A percentile compares a stretch with the other conserved stretches of the same genome.
Evolutionary conservation across 345 rosid species (phyloP).

Genomic region (Microcos paniculata): DNA sequence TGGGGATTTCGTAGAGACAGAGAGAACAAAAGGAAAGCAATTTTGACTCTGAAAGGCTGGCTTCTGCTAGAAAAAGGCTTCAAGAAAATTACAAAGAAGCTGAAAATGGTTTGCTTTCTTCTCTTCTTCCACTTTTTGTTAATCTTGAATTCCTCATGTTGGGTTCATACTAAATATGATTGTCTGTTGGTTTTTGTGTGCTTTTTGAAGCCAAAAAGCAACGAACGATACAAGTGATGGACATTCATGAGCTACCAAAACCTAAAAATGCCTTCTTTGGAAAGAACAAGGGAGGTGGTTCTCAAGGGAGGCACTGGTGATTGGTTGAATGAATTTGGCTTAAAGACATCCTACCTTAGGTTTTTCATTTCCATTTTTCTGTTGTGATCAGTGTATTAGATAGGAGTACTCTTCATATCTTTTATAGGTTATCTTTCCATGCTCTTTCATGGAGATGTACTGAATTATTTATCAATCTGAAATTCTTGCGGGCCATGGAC

Average conservation of each 20-base stretch:
- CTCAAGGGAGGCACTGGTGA: slow-evolving; percentile 97
- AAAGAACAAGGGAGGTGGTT: slow-evolving; percentile 79
- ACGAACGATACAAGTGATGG: slow-evolving; percentile 99
- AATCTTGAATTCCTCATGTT: not conserved
- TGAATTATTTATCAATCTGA: not conserved
- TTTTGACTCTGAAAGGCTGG: slow-evolving; percentile 61
- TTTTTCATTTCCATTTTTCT: not conserved
- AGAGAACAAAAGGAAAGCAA: slow-evolving; percentile 59
- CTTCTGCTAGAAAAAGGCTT: slow-evolving; percentile 80
- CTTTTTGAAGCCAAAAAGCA: slow-evolving; percentile 87
- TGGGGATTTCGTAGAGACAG: slow-evolving; percentile 52
- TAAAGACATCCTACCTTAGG: not conserved
- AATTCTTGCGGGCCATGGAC: slow-evolving; percentile 2
- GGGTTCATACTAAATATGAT: slow-evolving; percentile 10
- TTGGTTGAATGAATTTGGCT: slow-evolving; percentile 22
- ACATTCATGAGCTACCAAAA: slow-evolving; percentile 93
- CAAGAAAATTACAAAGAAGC: slow-evolving; percentile 87
- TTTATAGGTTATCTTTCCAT: not conserved
- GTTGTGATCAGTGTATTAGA: not conserved
- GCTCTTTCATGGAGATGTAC: not conserved
- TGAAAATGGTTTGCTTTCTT: slow-evolving; percentile 68
- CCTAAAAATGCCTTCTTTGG: slow-evolving; percentile 87
- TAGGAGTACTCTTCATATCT: slow-evolving; percentile 2
- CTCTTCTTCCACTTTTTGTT: not conserved
- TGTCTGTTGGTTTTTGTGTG: slow-evolving; percentile 20